Evolutionary conservation across 768 basidiomycete genomes (phyloP).

Genomic region (Boletus rubescentipes): DNA sequence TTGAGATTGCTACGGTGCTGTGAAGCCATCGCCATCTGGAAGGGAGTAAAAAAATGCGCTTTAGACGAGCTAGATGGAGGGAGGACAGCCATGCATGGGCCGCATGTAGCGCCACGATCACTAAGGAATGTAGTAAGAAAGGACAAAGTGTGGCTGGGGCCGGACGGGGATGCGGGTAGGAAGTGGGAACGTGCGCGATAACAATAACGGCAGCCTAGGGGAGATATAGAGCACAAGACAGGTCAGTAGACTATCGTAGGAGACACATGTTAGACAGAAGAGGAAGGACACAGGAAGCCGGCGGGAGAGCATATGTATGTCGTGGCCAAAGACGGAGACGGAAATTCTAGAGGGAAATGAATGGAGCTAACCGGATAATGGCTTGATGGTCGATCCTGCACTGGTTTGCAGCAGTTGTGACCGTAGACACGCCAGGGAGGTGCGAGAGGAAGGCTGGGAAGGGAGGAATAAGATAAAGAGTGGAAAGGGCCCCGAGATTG

Average conservation of each 20-base stretch:
- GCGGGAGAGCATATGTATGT: neutral
- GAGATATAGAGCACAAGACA: conserved; percentile 14
- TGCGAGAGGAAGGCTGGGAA: neutral
- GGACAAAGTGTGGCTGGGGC: conserved; percentile 8
- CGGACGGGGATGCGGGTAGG: conserved; percentile 6
- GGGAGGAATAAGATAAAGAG: neutral
- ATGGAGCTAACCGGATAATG: conserved; percentile 22
- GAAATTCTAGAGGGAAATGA: conserved; percentile 23
- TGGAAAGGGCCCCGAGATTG: neutral
- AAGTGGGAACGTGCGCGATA: conserved; percentile 23
- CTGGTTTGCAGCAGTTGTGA: neutral
- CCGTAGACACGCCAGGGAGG: neutral
- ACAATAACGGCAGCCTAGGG: conserved; percentile 4
- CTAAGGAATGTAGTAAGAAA: conserved; percentile 17
- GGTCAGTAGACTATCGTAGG: conserved; percentile 17
- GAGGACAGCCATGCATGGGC: conserved; percentile 46
- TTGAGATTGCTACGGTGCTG: conserved; percentile 38
- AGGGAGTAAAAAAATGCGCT: conserved; percentile 41
- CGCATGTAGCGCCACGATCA: conserved; percentile 32
- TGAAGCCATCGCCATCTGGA: conserved; percentile 49
- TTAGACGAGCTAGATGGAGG: conserved; percentile 40
- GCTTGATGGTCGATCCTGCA: conserved; percentile 24
- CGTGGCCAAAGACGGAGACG: conserved; percentile 8
- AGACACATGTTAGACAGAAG: conserved; percentile 10
- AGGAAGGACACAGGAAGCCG: conserved; percentile 8